These are phyloP conservation scores for Mucor circinelloides DNA, from an alignment of 371 early-diverging fungal genomes.

Conservation along the genomic window DNA sequence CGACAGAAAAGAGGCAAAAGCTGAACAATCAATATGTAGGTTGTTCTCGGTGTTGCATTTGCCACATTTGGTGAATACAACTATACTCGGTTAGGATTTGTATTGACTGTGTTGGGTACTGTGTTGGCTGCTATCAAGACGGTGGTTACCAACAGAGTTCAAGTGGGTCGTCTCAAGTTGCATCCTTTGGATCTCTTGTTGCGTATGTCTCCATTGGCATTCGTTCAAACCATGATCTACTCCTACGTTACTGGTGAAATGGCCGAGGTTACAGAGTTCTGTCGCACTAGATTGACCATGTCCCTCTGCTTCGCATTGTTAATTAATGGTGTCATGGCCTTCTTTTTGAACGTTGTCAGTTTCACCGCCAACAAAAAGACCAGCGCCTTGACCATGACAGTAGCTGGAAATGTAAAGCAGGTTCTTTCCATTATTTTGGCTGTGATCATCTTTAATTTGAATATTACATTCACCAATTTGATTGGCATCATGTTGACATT, in stretches of 20 bases:
- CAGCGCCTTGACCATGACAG: slow-evolving; percentile 84
- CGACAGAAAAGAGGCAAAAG: not conserved
- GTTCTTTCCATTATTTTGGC: slow-evolving; percentile 79
- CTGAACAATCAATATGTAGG: slow-evolving; percentile 29
- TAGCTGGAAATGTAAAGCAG: slow-evolving; percentile 87
- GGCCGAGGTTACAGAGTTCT: slow-evolving; percentile 50
- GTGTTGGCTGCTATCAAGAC: slow-evolving; percentile 83
- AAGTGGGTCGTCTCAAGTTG: slow-evolving; percentile 77
- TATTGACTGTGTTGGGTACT: slow-evolving; percentile 82
- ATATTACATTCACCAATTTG: slow-evolving; percentile 66
- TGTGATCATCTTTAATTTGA: slow-evolving; percentile 72
- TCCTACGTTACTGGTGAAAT: slow-evolving; percentile 74
- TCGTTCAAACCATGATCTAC: slow-evolving; percentile 72
- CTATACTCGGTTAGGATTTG: slow-evolving; percentile 66
- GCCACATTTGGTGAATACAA: slow-evolving; percentile 85
- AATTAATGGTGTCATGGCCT: slow-evolving; percentile 81
- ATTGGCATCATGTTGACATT: slow-evolving; percentile 80
- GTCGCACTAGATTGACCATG: slow-evolving; percentile 36
- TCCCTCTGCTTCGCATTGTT: slow-evolving; percentile 49
- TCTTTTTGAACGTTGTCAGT: slow-evolving; percentile 78
- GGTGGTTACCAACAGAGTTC: slow-evolving; percentile 80
- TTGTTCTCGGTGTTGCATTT: slow-evolving; percentile 82
- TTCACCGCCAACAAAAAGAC: slow-evolving; percentile 87
- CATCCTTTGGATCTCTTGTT: slow-evolving; percentile 81
- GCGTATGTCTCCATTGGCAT: slow-evolving; percentile 83